Conservation (phyloP, 768 basidiomycete genomes). For the Naganishia randhawae region DNA sequence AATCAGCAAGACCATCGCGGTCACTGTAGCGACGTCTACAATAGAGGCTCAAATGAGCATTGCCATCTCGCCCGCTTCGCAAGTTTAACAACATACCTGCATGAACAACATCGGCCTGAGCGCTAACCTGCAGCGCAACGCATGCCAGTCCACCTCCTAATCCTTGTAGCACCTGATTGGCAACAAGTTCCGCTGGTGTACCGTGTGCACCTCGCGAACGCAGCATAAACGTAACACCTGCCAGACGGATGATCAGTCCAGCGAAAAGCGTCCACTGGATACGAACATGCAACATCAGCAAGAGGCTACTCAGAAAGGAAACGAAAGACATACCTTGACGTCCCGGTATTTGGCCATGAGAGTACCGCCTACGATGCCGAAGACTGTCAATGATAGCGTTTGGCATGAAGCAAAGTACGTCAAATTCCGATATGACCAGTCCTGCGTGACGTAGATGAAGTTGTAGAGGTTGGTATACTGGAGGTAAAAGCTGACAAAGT, state of each 20-base stretch:
- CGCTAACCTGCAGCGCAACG: constrained; percentile 59
- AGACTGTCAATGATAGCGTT: constrained; percentile 60
- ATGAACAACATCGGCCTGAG: constrained; percentile 66
- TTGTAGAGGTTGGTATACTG: constrained; percentile 70
- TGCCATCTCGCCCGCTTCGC: constrained; percentile 27
- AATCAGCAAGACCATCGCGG: constrained; percentile 64
- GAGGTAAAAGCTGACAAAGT: constrained; percentile 55
- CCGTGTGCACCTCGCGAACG: constrained; percentile 61
- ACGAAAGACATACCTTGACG: constrained; percentile 55
- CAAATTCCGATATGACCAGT: constrained; percentile 59
- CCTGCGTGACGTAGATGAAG: constrained; percentile 44
- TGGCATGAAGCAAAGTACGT: constrained; percentile 66
- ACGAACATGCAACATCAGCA: not conserved
- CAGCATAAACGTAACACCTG: constrained; percentile 68
- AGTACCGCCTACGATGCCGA: constrained; percentile 62
- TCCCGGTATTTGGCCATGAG: constrained; percentile 58
- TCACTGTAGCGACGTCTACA: constrained; percentile 63
- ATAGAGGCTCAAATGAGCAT: constrained; percentile 27
- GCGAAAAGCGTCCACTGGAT: constrained; percentile 55
- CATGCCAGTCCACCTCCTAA: constrained; percentile 69
- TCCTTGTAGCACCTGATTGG: constrained; percentile 69
- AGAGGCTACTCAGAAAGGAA: not conserved
- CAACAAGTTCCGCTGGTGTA: constrained; percentile 55
- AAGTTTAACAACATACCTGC: constrained; percentile 13
- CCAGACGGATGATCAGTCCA: constrained; percentile 62